A percentile compares a stretch with the other conserved stretches of the same genome.
phyloP scores from a whole-genome alignment of 495 filamentous ascomycete species.

The Penicillium robsamsonii region DNA sequence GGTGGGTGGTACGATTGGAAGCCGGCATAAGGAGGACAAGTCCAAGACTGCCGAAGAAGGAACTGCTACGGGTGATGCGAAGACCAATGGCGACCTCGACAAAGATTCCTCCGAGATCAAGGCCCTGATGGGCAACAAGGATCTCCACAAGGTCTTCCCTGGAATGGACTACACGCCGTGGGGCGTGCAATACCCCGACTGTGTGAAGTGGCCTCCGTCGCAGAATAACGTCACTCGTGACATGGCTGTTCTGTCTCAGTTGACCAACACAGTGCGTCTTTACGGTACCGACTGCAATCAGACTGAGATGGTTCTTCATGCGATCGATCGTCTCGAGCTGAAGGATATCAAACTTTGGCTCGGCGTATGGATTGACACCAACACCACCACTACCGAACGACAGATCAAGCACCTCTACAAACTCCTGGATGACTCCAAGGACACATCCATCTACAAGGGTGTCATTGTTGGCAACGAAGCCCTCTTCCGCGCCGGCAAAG shows the following conservation, averaged over 20 bases:
- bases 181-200: constrained; percentile 86
- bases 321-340: constrained; percentile 70
- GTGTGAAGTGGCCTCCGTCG: constrained; percentile 69
- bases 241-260: constrained; percentile 83
- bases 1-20: constrained; percentile 66
- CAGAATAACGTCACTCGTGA: constrained; percentile 96
- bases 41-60: constrained; percentile 12
- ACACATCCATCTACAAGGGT: constrained; percentile 69
- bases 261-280: constrained; percentile 84
- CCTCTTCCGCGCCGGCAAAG: constrained; percentile 62
- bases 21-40: constrained; percentile 32
- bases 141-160: constrained; percentile 90
- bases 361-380: constrained; percentile 88
- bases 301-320: constrained; percentile 88
- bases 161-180: constrained; percentile 97
- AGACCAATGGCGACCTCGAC: constrained; percentile 63
- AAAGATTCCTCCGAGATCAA: constrained; percentile 79
- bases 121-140: constrained; percentile 69
- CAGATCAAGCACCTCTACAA: constrained; percentile 80
- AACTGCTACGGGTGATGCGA: constrained; percentile 44
- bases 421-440: constrained; percentile 66
- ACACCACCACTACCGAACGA: constrained; percentile 77
- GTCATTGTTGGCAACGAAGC: constrained; percentile 95
- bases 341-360: constrained; percentile 89
- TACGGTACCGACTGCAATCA: constrained; percentile 99